Evolutionary conservation across 768 basidiomycete genomes (phyloP), one percentile per base, ranked within the genome.

Genomic region (Xerocomellus intermedius): DNA sequence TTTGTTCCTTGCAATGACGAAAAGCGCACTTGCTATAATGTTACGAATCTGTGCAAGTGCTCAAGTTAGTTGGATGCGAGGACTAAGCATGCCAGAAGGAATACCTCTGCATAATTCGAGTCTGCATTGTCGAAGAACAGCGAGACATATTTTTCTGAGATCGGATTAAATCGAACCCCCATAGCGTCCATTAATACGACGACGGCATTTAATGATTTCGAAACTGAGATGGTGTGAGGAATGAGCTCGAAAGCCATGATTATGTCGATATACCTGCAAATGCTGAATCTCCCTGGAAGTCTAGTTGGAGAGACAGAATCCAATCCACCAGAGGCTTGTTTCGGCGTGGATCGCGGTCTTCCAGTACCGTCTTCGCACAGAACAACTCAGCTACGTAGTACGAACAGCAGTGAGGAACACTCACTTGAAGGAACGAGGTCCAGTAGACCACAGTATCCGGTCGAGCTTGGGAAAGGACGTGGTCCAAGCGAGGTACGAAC

Each of bases 41-140:
- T 76, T 75, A 48, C 92, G 79, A 57, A 92, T 83, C 89, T 91
- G 61, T 42, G 46, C 36, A 63, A 41, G 16, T 37, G 45, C 38
- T 38, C 24, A 16, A 16, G 30, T 64, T 14, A 56, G 19, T 44
- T 30, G n/a, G 13, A 35, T 17, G 21, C n/a, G 24, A 45, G 35
- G 39, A 48, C n/a, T 41, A 16, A 32, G 37, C 14, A 44, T 45
- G 10, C 30, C 26, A 42, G 21, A 28, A 33, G 13, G 41, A 70
- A 38, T 69, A 90, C 93, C 74, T 96, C 94, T 14, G 89, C 91
- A 67, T 93, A 97, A 35, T 85, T 84, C 5, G 90, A 92, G 57
- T 87, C 81, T 22, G 89, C 79, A 63, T 91, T 89, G 19, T 83
- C 79, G 61, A 95, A 85, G 61, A 90, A 81, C 42, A 90, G 64